Evolutionary conservation across 148 eudicot genomes (phyloP), one percentile per base, ranked within the genome.

Genomic region (Beta vulgaris): DNA sequence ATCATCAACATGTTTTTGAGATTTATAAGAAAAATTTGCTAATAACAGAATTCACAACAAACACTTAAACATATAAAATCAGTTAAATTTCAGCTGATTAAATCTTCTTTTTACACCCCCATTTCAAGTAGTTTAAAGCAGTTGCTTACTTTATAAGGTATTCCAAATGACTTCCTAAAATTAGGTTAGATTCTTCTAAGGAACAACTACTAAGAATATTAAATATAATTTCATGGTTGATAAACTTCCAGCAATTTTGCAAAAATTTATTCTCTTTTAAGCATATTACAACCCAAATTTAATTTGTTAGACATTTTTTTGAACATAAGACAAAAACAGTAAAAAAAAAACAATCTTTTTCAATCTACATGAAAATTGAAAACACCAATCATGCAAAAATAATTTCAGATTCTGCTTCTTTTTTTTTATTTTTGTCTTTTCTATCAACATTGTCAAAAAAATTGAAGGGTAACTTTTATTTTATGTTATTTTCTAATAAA

Each of bases 81-180:
- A 34, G 62, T 72, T 76, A n/a, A n/a, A n/a, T 76, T 43, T 62
- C 68, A 55, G 42, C 53, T 66, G 62, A 67, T 36, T 44, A 76
- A 76, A 63, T 48, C 60, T 75, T 46, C 26, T 63, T 68, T 66
- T 9, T 28, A 34, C 28, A 69, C 49, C 11, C 28, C 44, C 35
- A 68, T 59, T 51, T n/a, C 23, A 54, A 44, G 32, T 65, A 54
- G 66, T 44, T 68, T 79, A 54, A 73, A 23, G 43, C 6, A 69
- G 36, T 80, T 80, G 76, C 83, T 76, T 71, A 44, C 39, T 63
- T 55, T 54, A n/a, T 21, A 76, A 80, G 79, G 54, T 40, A 76
- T 14, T 19, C 36, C 76, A 71, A 69, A 54, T 65, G 36, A 72
- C 32, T 69, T 64, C 43, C 59, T 25, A 35, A 76, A 75, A 60